phyloP scores from a whole-genome alignment of 768 basidiomycete species.

The Galerina marginata region DNA sequence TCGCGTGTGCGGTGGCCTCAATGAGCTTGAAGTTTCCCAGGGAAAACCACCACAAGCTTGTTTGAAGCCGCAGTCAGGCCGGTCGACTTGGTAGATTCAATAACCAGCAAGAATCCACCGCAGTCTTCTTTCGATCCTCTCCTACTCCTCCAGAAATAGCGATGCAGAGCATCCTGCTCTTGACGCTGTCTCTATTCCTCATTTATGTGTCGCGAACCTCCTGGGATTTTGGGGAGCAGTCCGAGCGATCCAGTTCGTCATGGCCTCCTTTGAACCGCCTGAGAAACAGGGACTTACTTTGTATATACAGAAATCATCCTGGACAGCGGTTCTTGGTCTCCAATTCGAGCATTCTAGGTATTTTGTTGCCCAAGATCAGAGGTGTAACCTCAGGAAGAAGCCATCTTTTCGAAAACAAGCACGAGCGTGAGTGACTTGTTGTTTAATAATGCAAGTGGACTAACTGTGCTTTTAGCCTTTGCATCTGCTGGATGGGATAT shows the following conservation, averaged over 20 bases:
- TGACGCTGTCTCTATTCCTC: too few relatives aligned
- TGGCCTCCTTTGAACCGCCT: not conserved
- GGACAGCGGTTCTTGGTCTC: not conserved
- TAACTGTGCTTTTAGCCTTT: not conserved
- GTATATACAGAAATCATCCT: not conserved
- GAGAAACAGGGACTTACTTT: not conserved
- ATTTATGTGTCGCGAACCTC: too few relatives aligned
- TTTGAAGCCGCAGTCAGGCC: too few relatives aligned
- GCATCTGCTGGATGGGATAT: not conserved
- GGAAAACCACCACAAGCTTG: too few relatives aligned
- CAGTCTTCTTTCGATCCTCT: too few relatives aligned
- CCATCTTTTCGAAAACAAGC: not conserved
- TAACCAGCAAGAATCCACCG: too few relatives aligned
- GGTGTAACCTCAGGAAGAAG: conserved; percentile 1
- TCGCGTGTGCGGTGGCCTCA: too few relatives aligned
- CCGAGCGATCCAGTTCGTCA: conserved; percentile 3
- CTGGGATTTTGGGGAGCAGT: too few relatives aligned
- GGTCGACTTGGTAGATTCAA: too few relatives aligned
- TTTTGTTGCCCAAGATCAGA: conserved; percentile 5
- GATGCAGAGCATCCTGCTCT: too few relatives aligned
- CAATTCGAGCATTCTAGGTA: not conserved
- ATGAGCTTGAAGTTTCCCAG: too few relatives aligned
- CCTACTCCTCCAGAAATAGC: too few relatives aligned
- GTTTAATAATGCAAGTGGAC: not conserved
- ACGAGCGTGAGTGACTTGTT: not conserved